Evolutionary conservation across 768 basidiomycete genomes (phyloP).

Genomic region (Lactarius trivialis): DNA sequence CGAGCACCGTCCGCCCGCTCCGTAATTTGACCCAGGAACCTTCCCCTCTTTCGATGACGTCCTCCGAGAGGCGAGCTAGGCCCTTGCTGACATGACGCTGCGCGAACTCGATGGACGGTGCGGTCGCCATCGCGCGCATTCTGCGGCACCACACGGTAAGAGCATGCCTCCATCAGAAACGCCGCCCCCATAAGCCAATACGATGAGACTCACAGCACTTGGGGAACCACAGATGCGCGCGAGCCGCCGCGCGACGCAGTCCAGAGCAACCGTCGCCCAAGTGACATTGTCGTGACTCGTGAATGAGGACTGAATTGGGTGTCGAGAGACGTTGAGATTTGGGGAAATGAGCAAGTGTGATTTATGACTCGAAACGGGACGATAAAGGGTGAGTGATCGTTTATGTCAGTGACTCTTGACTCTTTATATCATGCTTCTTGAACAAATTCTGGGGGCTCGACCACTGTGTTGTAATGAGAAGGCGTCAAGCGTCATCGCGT

Average conservation of each 20-base stretch:
- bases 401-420: not conserved
- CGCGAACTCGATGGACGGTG: conserved; percentile 10
- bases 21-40: conserved; percentile 23
- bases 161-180: too few relatives aligned
- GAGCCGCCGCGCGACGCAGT: conserved; percentile 1
- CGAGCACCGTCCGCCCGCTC: conserved; percentile 19
- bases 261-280: not conserved
- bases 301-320: too few relatives aligned
- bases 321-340: too few relatives aligned
- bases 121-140: conserved; percentile 15
- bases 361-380: not conserved
- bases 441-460: not conserved
- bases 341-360: not conserved
- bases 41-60: conserved; percentile 12
- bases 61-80: conserved; percentile 14
- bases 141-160: not conserved
- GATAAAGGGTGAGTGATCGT: too few relatives aligned
- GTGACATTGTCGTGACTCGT: not conserved
- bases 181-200: not conserved
- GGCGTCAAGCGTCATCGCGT: not conserved
- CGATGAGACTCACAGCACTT: not conserved
- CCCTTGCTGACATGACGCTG: conserved; percentile 19
- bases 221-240: not conserved
- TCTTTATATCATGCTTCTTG: not conserved
- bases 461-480: not conserved